Base-by-base conservation (phyloP, 2,329 filamentous ascomycete genomes). In the Metarhizium anisopliae region DNA sequence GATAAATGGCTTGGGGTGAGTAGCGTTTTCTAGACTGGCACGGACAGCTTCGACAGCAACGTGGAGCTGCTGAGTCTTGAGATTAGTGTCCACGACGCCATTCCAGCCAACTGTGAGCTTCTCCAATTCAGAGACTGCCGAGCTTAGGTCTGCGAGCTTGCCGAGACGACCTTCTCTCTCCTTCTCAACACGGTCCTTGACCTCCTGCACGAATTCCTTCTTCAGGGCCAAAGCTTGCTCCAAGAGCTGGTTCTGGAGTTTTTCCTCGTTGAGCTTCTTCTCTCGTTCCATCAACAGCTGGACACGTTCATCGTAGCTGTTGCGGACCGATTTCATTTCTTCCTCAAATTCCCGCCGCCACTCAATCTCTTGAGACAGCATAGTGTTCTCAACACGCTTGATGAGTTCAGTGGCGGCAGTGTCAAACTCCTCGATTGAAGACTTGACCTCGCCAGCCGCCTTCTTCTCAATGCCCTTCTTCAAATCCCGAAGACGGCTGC, bases 31-130 rank as follows among this genome's bases (percentile, higher is more conserved):
- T 25, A 97, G 82, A 52, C 87, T 90, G 56, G 89, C 85, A 62
- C 90, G 87, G 53, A 97, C 91, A 43, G 93, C 90, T 69, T 99
- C 94, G 35, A 97, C 88, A 20, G 94, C 94, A 40, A 99, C 90
- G 68, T 96, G 90, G 32, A 99, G 85, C 74, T 97, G 92, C 73
- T 99, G 94, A 0, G 94, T 96, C 72, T 89, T 87, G 60, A 97
- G 82, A 74, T 94, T 97, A 58, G 83, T 79, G 68, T 97, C 91
- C 25, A 99, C 84, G 42, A 97, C 90, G 45, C 85, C 83, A 72
- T 93, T 95, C 91, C 91, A 97, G 61, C 90, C 87, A 1, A 83
- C 82, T 1, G 92, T 95, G 55, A 99, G 82, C 71, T 86, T 85
- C 75, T 96, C 92, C 13, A 99, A 84, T 64, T 95, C 89, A 43